Conservation (phyloP, 352 stramenopile species). For the Globisporangium splendens region DNA sequence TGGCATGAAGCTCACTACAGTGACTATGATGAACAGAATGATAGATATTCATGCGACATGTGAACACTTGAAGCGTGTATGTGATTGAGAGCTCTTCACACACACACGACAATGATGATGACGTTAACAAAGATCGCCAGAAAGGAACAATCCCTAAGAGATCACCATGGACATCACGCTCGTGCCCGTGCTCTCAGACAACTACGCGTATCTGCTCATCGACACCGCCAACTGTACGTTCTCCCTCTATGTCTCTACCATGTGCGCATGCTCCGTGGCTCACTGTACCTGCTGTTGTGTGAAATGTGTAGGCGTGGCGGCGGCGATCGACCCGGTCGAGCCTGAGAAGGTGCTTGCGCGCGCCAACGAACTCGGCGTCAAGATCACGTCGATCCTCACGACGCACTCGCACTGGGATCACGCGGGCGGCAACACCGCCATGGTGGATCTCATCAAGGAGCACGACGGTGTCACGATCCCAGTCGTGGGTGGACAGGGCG, state of each 20-base stretch:
- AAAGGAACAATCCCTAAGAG: neutral
- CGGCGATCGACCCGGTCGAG: conserved; percentile 87
- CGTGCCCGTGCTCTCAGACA: conserved; percentile 87
- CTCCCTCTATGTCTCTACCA: neutral
- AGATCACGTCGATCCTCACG: conserved; percentile 85
- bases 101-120: neutral
- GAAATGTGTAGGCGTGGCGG: conserved; percentile 41
- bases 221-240: conserved; percentile 39
- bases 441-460: conserved; percentile 45
- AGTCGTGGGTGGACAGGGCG: conserved; percentile 69
- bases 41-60: neutral
- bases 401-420: conserved; percentile 93
- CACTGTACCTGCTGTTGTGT: too few relatives aligned
- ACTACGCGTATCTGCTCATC: conserved; percentile 90
- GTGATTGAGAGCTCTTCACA: neutral
- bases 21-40: neutral
- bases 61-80: neutral
- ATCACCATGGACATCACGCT: conserved; percentile 60
- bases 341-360: conserved; percentile 68
- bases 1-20: neutral
- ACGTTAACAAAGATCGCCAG: too few relatives aligned
- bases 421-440: conserved; percentile 79
- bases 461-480: conserved; percentile 35
- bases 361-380: conserved; percentile 53
- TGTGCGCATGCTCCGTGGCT: conserved; percentile 7